Conservation (phyloP, 148 eudicot species). For the Cornus suecica region DNA sequence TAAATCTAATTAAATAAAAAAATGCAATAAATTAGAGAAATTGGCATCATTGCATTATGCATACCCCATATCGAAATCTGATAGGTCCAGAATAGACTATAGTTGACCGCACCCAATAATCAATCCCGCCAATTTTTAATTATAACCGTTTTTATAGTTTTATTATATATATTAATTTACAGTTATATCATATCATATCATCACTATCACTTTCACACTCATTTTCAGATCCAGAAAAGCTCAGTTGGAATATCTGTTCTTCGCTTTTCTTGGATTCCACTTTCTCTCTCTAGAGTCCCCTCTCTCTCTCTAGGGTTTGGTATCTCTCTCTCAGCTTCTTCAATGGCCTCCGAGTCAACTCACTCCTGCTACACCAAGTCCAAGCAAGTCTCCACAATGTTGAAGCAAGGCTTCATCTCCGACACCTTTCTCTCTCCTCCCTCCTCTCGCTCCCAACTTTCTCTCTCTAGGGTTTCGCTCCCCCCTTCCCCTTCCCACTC, state of each 20-base stretch:
- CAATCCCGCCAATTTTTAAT: background rate
- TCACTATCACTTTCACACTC: background rate
- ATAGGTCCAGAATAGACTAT: too few relatives aligned
- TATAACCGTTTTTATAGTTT: slow-evolving; percentile 10
- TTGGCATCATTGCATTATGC: too few relatives aligned
- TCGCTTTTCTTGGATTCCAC: slow-evolving; percentile 17
- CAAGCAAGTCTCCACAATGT: slow-evolving; percentile 47
- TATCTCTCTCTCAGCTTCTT: slow-evolving; percentile 4
- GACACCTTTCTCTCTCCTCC: slow-evolving; percentile 43
- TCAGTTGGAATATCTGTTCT: background rate
- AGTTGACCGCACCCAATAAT: background rate
- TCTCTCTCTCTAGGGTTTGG: background rate
- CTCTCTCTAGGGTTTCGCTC: slow-evolving; percentile 8
- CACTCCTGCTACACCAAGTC: slow-evolving; percentile 4
- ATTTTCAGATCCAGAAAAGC: slow-evolving; percentile 7
- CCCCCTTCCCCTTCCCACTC: slow-evolving; percentile 15
- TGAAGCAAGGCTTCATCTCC: slow-evolving; percentile 62
- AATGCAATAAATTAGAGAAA: too few relatives aligned
- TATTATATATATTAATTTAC: background rate
- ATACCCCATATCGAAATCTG: too few relatives aligned
- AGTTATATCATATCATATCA: background rate
- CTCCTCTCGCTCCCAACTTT: background rate
- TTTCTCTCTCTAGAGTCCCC: background rate
- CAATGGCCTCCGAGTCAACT: slow-evolving; percentile 19
- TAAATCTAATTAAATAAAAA: too few relatives aligned